Base-by-base conservation (phyloP, 805 yeast genomes). In the Metschnikowia baotianmanensis region DNA sequence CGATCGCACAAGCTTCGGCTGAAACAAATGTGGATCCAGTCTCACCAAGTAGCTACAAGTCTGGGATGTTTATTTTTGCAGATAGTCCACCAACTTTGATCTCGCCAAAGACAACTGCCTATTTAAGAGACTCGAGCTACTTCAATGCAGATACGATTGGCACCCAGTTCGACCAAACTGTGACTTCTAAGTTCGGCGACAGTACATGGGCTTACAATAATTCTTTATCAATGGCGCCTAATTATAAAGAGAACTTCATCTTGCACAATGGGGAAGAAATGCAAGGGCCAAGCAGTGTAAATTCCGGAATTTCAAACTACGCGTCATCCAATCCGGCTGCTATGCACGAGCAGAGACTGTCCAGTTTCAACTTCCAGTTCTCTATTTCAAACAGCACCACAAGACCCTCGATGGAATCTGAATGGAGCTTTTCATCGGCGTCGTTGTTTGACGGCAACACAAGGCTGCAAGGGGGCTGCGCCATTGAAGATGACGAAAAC, bases 401-500 rank as follows among this genome's bases (percentile, higher is more conserved):
- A 18, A 30, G 26, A 13, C 26, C 32, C 9, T 38, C 24, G 11
- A 27, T 28, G 15, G 15, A 20, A 15, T 13, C 22, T 15, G 25
- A 24, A 6, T n/a, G 29, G 27, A 44, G 45, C 31, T 23, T 42
- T 3, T 22, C 43, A 8, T 34, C 43, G 1, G 35, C 51, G 11
- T 46, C 48, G 1, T 34, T 38, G 10, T 28, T 36, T 25, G 30
- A 32, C 18, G 29, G 19, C 27, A 34, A 27, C 19, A n/a, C 25
- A 8, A 31, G 22, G 8, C 11, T 33, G n/a, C 31, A 16, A 1
- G 31, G 36, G 28, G 52, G 48, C 18, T 56, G 58, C 11, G 61
- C 67, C 3, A 44, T 58, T 16, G 53, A 40, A n/a, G 76, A 70
- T 32, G 77, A 72, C 32, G 53, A 41, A 4, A 35, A 34, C 12